Percentiles rank a stretch among this genome's conserved stretches.
Evolutionary conservation across 2,329 filamentous ascomycete genomes (phyloP).

Genomic region (Grosmannia clavigera): DNA sequence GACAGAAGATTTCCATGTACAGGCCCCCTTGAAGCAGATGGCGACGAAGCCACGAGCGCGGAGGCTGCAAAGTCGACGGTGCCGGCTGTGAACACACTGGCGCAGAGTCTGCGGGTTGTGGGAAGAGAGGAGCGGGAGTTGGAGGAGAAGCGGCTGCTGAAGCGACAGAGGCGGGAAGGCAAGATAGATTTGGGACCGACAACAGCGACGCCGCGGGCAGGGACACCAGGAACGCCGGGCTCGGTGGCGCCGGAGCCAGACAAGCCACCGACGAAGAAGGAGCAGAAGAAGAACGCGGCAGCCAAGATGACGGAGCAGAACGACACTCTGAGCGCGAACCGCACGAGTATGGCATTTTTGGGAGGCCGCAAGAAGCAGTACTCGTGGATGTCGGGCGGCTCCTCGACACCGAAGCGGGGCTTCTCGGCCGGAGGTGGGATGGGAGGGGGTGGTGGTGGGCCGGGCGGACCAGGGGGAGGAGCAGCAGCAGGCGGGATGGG

Average conservation of each 20-base stretch:
- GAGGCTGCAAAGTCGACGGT: conserved; percentile 25
- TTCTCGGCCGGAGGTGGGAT: conserved; percentile 20
- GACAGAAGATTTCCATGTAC: conserved; percentile 4
- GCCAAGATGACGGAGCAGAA: conserved; percentile 67
- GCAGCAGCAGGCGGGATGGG: conserved; percentile 21
- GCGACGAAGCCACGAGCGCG: conserved; percentile 21
- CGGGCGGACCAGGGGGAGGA: neutral
- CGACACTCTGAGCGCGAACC: conserved; percentile 71
- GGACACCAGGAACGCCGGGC: conserved; percentile 48
- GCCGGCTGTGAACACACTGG: conserved; percentile 32
- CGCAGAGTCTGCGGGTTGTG: conserved; percentile 40
- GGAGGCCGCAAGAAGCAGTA: conserved; percentile 58
- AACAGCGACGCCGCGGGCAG: conserved; percentile 17
- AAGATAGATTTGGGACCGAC: conserved; percentile 34
- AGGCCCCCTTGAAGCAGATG: conserved; percentile 31
- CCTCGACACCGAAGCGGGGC: conserved; percentile 35
- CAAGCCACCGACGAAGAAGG: conserved; percentile 77
- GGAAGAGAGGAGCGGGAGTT: conserved; percentile 54
- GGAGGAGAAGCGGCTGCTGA: conserved; percentile 60
- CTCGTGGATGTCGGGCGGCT: conserved; percentile 57
- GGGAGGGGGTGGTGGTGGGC: conserved; percentile 17
- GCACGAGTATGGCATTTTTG: conserved; percentile 59
- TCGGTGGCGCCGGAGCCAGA: conserved; percentile 49
- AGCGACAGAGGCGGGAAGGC: conserved; percentile 51
- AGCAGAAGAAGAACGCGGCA: conserved; percentile 62